Conservation (phyloP, 768 basidiomycete species). For the Lentinula detonsa region DNA sequence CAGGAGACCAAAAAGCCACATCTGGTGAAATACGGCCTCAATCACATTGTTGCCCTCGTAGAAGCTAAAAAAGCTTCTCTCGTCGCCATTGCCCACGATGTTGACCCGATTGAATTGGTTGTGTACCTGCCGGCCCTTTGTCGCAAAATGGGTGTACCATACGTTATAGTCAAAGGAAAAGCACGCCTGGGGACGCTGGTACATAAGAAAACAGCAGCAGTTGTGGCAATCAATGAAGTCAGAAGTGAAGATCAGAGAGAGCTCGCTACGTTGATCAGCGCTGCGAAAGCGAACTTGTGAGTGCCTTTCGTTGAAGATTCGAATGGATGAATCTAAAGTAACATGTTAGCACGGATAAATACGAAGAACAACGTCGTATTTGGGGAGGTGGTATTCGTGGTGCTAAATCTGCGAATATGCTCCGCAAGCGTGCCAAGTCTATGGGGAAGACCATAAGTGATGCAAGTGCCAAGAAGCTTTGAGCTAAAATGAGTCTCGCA, state of each 20-base stretch:
- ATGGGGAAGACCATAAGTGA: constrained; percentile 61
- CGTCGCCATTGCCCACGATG: constrained; percentile 95
- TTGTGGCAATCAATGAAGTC: constrained; percentile 89
- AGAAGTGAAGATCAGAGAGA: constrained; percentile 92
- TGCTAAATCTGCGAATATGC: constrained; percentile 90
- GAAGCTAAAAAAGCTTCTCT: constrained; percentile 98
- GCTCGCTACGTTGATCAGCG: constrained; percentile 85
- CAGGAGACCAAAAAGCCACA: constrained; percentile 91
- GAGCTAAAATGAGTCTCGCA: constrained; percentile 13
- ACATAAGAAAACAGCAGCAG: constrained; percentile 97
- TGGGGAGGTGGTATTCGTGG: constrained; percentile 98
- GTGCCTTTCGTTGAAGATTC: constrained; percentile 25
- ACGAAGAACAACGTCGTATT: constrained; percentile 83
- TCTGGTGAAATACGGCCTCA: constrained; percentile 94
- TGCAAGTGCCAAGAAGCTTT: constrained; percentile 61
- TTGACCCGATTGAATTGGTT: constrained; percentile 98
- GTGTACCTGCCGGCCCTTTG: constrained; percentile 97
- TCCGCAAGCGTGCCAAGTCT: constrained; percentile 92
- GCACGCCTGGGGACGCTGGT: constrained; percentile 97
- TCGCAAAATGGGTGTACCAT: constrained; percentile 99
- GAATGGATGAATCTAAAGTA: not conserved
- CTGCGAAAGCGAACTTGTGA: constrained; percentile 96
- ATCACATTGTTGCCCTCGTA: constrained; percentile 92
- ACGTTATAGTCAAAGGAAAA: constrained; percentile 98
- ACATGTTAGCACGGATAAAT: constrained; percentile 71